These are phyloP conservation scores for Pyracantha coccinea DNA, from an alignment of 331 rosid species.

Conservation along the genomic window DNA sequence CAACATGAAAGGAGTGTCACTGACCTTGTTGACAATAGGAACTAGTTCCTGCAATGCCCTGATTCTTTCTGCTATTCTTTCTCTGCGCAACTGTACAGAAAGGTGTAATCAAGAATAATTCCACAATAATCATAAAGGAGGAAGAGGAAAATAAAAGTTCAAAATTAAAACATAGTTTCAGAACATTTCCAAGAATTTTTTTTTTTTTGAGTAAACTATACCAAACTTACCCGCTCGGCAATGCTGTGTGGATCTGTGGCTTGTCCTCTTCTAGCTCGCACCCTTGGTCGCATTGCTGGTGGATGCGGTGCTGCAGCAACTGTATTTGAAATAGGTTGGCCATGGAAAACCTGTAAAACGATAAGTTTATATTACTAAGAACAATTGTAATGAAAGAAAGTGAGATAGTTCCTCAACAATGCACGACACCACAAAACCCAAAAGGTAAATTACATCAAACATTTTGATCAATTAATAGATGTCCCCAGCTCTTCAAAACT, in stretches of 20 bases:
- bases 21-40: slow-evolving; percentile 92
- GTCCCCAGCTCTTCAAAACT: not conserved
- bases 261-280: slow-evolving; percentile 96
- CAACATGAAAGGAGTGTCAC: slow-evolving; percentile 2
- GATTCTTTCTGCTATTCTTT: slow-evolving; percentile 95
- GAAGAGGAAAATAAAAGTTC: not conserved
- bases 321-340: slow-evolving; percentile 62
- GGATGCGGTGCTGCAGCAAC: slow-evolving; percentile 69
- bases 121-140: not conserved
- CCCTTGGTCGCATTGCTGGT: slow-evolving; percentile 92
- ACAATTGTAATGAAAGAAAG: not conserved
- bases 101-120: slow-evolving; percentile 14
- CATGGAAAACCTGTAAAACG: slow-evolving; percentile 62
- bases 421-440: not conserved
- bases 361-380: slow-evolving; percentile 9
- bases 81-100: slow-evolving; percentile 76
- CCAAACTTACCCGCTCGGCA: slow-evolving; percentile 77
- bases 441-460: not conserved
- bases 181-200: not conserved
- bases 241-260: slow-evolving; percentile 99
- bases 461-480: not conserved
- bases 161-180: not conserved
- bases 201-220: not conserved
- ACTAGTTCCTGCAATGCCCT: slow-evolving; percentile 96
- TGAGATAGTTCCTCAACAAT: not conserved